These are phyloP conservation scores for Fusarium armeniacum DNA, from an alignment of 2,329 filamentous ascomycete genomes.

Conservation along the genomic window DNA sequence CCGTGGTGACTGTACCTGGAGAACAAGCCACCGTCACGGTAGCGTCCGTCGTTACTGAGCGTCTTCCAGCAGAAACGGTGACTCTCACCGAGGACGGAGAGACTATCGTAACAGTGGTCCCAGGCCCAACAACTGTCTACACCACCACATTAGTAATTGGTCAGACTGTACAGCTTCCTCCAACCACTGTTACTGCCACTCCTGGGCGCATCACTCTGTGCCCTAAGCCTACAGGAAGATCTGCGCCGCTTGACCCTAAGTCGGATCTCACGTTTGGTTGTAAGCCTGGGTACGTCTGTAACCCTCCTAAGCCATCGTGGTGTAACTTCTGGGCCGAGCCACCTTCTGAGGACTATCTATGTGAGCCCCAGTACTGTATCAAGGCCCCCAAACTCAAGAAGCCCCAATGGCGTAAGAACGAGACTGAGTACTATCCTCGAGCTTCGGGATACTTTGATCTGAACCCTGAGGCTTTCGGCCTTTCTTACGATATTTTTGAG, in stretches of 20 bases:
- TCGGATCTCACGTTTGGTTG: slow-evolving; percentile 68
- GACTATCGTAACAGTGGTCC: slow-evolving; percentile 51
- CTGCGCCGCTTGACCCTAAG: slow-evolving; percentile 50
- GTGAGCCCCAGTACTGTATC: slow-evolving; percentile 61
- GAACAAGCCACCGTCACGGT: slow-evolving; percentile 49
- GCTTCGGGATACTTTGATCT: slow-evolving; percentile 72
- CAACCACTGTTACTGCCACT: slow-evolving; percentile 50
- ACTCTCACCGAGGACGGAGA: slow-evolving; percentile 52
- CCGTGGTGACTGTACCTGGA: slow-evolving; percentile 42
- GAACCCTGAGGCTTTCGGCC: slow-evolving; percentile 71
- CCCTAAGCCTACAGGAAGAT: slow-evolving; percentile 59
- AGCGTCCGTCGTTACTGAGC: slow-evolving; percentile 53
- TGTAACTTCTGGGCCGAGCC: slow-evolving; percentile 67
- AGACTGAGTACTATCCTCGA: slow-evolving; percentile 66
- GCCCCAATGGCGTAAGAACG: slow-evolving; percentile 60
- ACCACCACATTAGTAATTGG: slow-evolving; percentile 52
- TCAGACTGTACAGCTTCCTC: slow-evolving; percentile 50
- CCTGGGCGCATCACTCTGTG: slow-evolving; percentile 58
- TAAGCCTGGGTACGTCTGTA: slow-evolving; percentile 66
- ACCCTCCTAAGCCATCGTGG: slow-evolving; percentile 61
- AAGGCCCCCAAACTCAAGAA: slow-evolving; percentile 55
- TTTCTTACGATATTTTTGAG: slow-evolving; percentile 73
- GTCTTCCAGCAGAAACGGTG: slow-evolving; percentile 49
- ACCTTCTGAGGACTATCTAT: slow-evolving; percentile 63
- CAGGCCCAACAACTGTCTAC: slow-evolving; percentile 49